Evolutionary conservation across 1,284 basidiomycete species (phyloP), one percentile per base, ranked within the genome.

Genomic region (Binderoboletus segoi): DNA sequence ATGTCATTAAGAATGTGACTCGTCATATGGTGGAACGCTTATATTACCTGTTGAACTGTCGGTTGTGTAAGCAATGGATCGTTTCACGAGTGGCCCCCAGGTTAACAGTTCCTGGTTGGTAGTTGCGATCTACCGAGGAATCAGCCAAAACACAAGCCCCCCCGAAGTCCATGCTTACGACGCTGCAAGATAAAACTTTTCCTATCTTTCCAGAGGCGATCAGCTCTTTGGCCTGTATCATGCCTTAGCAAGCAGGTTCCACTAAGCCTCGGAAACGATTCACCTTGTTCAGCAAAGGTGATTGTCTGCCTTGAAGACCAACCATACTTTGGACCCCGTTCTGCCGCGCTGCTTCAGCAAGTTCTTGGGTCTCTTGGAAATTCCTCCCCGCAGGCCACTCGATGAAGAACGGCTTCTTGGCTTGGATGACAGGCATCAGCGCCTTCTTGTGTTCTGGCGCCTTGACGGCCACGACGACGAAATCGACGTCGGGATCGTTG

Each of bases 321-420:
- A 61, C 35, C 0, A 59, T 59, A 18, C 32, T 61, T 30, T 45
- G 40, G 7, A 62, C 35, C 4, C 60, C 60, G 21, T 46, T 54
- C 18, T 49, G 51, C 41, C 57, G 60, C 2, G 60, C 60, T 5
- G 51, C 41, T 3, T 62, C 51, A 6, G 60, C 60, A 11, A 61
- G 18, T 26, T 62, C 60, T 13, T 24, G 38, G 11, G 60, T 62
- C 51, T 61, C 60, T 26, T 54, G 30, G 15, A 54, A 16, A n/a
- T 49, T 54, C 23, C 20, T 59, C 12, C 60, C 60, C 2, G 48
- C 56, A 28, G 60, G 60, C 60, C 60, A 62, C 46, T 62, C 60
- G 42, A 59, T 49, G 15, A 45, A 61, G 38, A 54, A 62, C 10
- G 56, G 51, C 15, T 61, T 61, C 48, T 60, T 61, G 26, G 60